Base-by-base conservation (phyloP, 306 rosid genomes). In the Glycine latifolia region DNA sequence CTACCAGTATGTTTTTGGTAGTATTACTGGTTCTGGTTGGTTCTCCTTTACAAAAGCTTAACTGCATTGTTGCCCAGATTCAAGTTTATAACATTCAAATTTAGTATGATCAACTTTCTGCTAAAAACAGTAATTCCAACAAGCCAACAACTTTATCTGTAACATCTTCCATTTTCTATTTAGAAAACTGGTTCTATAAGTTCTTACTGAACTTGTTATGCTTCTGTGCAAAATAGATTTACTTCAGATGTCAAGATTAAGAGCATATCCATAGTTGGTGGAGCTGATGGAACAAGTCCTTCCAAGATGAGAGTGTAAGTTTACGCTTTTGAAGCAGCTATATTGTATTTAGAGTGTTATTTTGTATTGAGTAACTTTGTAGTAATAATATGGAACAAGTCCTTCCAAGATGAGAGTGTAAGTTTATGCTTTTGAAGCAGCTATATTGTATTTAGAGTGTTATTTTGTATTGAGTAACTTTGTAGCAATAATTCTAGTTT, bases 331-430 rank as follows among this genome's bases (percentile, higher is more conserved):
- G 46, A 62, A 26, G 31, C 31, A 26, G 31, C 31, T 26, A 26
- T 26, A 26, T 0, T 26, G 31, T 26, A 26, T 26, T 26, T 26
- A 2, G 31, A 26, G 2, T 26, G 31, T 0, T 26, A 0, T 26
- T 26, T 26, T 26, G 0, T 26, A 26, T 26, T 26, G 31, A 26
- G 31, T 26, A 26, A 26, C 31, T 26, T 26, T 1, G 0, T 50
- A n/a, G 59, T 8, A 41, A 41, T 53, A 33, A 15, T 65, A 87
- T 41, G 96, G 98, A 74, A 93, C 96, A 61, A 90, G 96, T 83
- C 99, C 99, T 87, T 87, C 94, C 67, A 95, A 91, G 88, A 89
- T 95, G 98, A 89, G 98, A 84, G 99, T 17, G 99, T 95, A 88
- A 89, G 98, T 84, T 74, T 20, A 77, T 67, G 75, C 43, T 74